Percentiles rank a stretch among this genome's conserved stretches.
These are phyloP conservation scores for Pichia phayaonensis DNA, from an alignment of 805 yeast species.

Conservation along the genomic window DNA sequence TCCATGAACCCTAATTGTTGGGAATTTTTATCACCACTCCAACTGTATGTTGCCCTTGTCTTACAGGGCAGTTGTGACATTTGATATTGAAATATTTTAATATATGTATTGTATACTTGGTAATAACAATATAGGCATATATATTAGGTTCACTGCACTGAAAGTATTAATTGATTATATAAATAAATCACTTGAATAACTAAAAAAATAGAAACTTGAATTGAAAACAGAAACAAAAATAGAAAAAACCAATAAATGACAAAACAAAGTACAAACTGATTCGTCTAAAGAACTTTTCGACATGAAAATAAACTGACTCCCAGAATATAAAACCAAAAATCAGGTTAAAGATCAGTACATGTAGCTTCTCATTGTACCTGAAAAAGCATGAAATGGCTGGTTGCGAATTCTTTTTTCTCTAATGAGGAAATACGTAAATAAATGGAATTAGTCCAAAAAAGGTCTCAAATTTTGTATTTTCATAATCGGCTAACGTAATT, in stretches of 20 bases:
- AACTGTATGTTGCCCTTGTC: constrained; percentile 65
- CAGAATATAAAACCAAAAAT: too few relatives aligned
- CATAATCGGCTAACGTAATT: too few relatives aligned
- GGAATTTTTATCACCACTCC: constrained; percentile 88
- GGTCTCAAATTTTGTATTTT: neutral
- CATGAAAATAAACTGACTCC: neutral
- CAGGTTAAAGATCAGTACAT: too few relatives aligned
- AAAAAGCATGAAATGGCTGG: neutral
- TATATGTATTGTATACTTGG: neutral
- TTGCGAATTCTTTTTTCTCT: neutral
- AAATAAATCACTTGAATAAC: too few relatives aligned
- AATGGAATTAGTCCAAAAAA: neutral
- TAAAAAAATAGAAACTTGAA: too few relatives aligned
- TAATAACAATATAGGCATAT: too few relatives aligned
- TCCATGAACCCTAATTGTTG: constrained; percentile 85
- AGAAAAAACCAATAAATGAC: neutral
- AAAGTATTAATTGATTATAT: too few relatives aligned
- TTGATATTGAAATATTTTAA: too few relatives aligned
- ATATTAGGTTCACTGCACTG: too few relatives aligned
- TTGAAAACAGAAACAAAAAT: neutral
- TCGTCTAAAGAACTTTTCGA: too few relatives aligned
- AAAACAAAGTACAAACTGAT: too few relatives aligned
- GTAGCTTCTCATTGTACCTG: too few relatives aligned
- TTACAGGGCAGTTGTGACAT: constrained; percentile 17
- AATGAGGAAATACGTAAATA: neutral